Base-by-base conservation (phyloP, 495 filamentous ascomycete genomes). In the Evernia prunastri region DNA sequence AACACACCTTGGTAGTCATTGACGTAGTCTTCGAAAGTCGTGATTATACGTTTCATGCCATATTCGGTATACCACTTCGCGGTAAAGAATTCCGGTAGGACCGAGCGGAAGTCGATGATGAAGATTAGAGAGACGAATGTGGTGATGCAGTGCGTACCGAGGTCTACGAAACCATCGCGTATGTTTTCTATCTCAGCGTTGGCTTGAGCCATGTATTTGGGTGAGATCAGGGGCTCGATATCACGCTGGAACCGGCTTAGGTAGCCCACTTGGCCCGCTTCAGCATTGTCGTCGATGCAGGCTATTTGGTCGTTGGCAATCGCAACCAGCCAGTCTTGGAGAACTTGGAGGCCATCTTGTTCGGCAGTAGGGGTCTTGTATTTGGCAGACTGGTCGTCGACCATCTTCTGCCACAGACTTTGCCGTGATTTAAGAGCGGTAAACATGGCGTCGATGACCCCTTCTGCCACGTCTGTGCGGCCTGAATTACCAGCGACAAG, bases 251-350 rank as follows among this genome's bases (percentile, higher is more conserved):
- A 97, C 66, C 85, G 83, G 13, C 87, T 84, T 49, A 97, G 80
- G 78, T 95, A 95, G 37, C 87, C 86, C 36, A 87, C 68, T 45
- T 86, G 85, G 53, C 81, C 84, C 39, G 85, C 84, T 58, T 89
- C 87, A 63, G 86, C 86, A 63, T 84, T 80, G 72, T 97, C 94
- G 72, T 96, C 92, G 71, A 97, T 97, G 75, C 91, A 96, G 60
- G 90, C 90, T 68, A 99, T 97, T 72, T 99, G 94, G 75, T 99
- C 94, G 75, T 97, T 99, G 64, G 94, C 94, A 58, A 95, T 89
- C n/a, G 93, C 92, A 29, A 97, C 83, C 51, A 97, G 84, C 89
- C 92, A 97, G 74, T 96, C 92, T 76, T 96, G 91, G 39, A 96
- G 75, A 12, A 85, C 74, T 70, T 90, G 87, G 58, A 95, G 82